These are phyloP conservation scores for Saturnispora hagleri DNA, from an alignment of 805 yeast genomes.

Conservation along the genomic window DNA sequence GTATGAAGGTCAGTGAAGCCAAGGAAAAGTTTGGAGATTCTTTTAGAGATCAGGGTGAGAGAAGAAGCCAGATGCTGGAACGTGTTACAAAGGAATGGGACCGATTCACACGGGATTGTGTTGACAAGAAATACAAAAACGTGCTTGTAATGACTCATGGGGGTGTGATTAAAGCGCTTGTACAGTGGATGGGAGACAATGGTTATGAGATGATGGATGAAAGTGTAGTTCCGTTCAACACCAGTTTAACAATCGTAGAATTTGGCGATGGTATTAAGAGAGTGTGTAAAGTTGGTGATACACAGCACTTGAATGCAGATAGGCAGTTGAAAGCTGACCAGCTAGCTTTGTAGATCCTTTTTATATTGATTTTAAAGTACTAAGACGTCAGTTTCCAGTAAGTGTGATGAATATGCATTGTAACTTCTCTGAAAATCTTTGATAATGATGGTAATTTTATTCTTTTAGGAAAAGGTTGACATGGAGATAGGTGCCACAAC, in stretches of 20 bases:
- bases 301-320: conserved; percentile 50
- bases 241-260: conserved; percentile 64
- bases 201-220: conserved; percentile 32
- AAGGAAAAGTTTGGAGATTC: conserved; percentile 43
- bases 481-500: conserved; percentile 9
- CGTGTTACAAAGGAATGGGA: conserved; percentile 44
- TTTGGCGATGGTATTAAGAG: conserved; percentile 35
- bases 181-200: conserved; percentile 37
- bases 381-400: not conserved
- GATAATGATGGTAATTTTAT: not conserved
- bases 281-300: conserved; percentile 51
- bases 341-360: not conserved
- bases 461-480: not conserved
- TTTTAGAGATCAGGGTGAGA: conserved; percentile 63
- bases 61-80: conserved; percentile 32
- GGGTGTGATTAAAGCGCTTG: conserved; percentile 60
- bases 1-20: conserved; percentile 64
- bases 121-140: conserved; percentile 32
- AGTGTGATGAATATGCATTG: not conserved
- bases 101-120: not conserved
- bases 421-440: not conserved
- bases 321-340: conserved; percentile 2
- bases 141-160: conserved; percentile 69
- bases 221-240: conserved; percentile 52
- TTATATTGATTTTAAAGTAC: not conserved